Conservation (phyloP, 768 basidiomycete genomes). For the Boletus sensibilis region DNA sequence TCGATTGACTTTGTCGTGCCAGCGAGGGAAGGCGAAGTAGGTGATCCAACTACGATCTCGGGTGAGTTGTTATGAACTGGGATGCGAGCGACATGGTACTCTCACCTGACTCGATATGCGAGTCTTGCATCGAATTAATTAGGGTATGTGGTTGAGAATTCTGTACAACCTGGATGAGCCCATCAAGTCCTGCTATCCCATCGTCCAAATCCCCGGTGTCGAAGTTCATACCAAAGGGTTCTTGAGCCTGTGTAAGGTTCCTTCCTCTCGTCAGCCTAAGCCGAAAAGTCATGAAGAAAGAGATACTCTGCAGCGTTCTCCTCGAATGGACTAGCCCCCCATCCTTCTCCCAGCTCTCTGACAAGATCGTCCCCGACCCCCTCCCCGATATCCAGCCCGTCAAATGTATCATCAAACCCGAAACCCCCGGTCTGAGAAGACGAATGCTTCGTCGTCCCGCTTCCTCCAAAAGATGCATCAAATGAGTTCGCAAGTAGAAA, state of each 20-base stretch:
- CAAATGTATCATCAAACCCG: conserved; percentile 54
- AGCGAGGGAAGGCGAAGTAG: not conserved
- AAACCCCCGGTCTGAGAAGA: conserved; percentile 58
- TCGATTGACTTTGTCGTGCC: conserved; percentile 7
- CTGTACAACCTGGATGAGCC: not conserved
- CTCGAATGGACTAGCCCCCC: conserved; percentile 40
- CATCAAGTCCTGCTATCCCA: conserved; percentile 14
- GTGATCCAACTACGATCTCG: conserved; percentile 3
- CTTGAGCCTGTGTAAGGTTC: conserved; percentile 19
- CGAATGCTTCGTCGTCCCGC: conserved; percentile 37
- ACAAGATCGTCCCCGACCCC: conserved; percentile 74
- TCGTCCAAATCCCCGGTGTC: conserved; percentile 26
- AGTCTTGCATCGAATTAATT: not conserved
- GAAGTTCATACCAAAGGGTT: conserved; percentile 14
- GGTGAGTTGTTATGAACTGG: not conserved
- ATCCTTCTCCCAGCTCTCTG: conserved; percentile 69
- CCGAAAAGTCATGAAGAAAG: not conserved
- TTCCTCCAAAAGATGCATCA: conserved; percentile 54
- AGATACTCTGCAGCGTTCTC: conserved; percentile 17
- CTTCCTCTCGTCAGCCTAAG: conserved; percentile 15
- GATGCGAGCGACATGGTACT: not conserved
- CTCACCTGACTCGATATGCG: conserved; percentile 8
- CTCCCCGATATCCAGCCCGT: conserved; percentile 55
- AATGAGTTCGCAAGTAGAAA: conserved; percentile 66
- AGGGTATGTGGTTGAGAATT: not conserved